Conservation (phyloP, 2,329 filamentous ascomycete genomes). For the Fusarium falciforme region DNA sequence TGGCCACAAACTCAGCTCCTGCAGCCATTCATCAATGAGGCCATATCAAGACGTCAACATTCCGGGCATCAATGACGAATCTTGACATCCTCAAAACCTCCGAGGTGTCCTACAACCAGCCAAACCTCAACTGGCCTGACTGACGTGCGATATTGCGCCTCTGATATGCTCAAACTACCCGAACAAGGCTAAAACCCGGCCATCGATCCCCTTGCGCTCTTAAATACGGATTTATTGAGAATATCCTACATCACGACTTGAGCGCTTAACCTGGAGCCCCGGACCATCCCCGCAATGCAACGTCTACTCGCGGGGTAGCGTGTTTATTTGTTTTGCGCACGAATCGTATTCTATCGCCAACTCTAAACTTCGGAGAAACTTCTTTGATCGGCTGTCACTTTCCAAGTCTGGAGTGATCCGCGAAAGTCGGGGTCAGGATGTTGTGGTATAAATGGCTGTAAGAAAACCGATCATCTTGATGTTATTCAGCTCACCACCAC, state of each 20-base stretch:
- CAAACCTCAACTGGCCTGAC: neutral
- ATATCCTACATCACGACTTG: neutral
- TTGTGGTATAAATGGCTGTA: neutral
- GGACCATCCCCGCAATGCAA: neutral
- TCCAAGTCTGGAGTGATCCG: neutral
- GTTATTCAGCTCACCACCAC: neutral
- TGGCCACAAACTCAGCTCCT: neutral
- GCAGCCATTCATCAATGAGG: rapidly evolving
- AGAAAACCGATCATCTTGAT: neutral
- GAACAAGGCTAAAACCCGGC: neutral
- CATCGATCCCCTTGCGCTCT: neutral
- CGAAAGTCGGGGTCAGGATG: too few species aligned
- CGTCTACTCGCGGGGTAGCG: constrained; percentile 13
- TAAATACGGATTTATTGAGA: neutral
- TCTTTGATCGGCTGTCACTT: neutral
- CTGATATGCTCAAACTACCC: neutral
- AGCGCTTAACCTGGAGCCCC: neutral
- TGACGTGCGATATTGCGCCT: neutral
- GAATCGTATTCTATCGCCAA: constrained; percentile 5
- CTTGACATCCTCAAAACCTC: neutral
- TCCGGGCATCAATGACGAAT: neutral
- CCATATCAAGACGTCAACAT: neutral
- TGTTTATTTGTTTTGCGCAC: constrained; percentile 5
- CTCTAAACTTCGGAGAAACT: neutral
- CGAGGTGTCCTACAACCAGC: neutral